Evolutionary conservation across 1,284 basidiomycete genomes (phyloP).

Genomic region (Ceratobasidium sp.): DNA sequence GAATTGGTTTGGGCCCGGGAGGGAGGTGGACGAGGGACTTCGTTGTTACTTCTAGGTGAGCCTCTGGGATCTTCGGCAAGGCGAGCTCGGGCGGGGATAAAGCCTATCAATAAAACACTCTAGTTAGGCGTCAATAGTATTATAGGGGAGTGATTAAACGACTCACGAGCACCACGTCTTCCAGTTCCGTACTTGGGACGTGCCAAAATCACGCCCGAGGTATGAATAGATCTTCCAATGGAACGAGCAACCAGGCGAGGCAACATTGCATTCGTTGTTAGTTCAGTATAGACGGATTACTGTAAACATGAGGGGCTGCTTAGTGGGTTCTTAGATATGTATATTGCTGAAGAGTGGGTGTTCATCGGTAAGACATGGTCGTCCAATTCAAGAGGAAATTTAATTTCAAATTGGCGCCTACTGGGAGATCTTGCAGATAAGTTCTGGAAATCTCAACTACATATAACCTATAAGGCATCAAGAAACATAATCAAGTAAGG

Average conservation of each 20-base stretch:
- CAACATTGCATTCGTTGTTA: neutral
- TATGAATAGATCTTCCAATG: constrained; percentile 8
- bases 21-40: neutral
- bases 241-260: neutral
- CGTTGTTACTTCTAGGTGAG: neutral
- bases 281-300: neutral
- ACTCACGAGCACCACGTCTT: constrained; percentile 13
- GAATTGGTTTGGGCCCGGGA: neutral
- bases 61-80: constrained; percentile 10
- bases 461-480: neutral
- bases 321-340: neutral
- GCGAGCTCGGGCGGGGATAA: constrained; percentile 34
- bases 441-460: neutral
- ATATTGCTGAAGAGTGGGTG: neutral
- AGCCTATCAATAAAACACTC: neutral
- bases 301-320: too few relatives aligned
- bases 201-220: neutral
- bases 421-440: too few relatives aligned
- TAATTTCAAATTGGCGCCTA: constrained; percentile 1
- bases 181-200: constrained; percentile 28
- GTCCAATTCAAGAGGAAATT: neutral
- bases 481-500: too few relatives aligned
- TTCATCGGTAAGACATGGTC: neutral
- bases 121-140: neutral
- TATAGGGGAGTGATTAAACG: neutral